Conservation (phyloP, 73 alveolate species). For the Tetrahymena borealis region DNA sequence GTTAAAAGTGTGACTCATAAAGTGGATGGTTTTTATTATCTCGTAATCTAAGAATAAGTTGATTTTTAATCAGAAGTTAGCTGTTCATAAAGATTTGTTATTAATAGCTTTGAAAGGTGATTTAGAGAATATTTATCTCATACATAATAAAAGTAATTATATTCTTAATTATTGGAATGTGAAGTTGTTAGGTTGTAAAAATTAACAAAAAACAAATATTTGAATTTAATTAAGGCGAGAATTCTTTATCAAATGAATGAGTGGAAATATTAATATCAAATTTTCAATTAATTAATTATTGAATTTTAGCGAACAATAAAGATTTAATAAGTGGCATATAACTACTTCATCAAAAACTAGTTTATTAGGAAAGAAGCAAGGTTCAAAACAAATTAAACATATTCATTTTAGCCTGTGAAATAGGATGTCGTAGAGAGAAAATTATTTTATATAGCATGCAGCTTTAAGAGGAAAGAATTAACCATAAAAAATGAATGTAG, state of each 20-base stretch:
- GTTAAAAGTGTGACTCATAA: background rate
- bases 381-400: no score
- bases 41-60: background rate
- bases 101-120: background rate
- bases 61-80: background rate
- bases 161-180: no score
- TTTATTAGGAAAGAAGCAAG: background rate
- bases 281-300: no score
- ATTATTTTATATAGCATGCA: background rate
- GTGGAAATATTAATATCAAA: no score
- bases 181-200: background rate
- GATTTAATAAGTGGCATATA: no score
- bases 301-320: no score
- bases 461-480: background rate
- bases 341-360: background rate
- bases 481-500: background rate
- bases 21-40: background rate
- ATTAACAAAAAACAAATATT: background rate
- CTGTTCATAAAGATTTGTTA: background rate
- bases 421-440: background rate
- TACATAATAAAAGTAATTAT: no score
- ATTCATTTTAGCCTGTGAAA: no score
- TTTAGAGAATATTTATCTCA: no score
- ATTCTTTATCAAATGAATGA: no score
- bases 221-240: background rate